Evolutionary conservation across 306 rosid genomes (phyloP).

Genomic region (Cicer judaicum): DNA sequence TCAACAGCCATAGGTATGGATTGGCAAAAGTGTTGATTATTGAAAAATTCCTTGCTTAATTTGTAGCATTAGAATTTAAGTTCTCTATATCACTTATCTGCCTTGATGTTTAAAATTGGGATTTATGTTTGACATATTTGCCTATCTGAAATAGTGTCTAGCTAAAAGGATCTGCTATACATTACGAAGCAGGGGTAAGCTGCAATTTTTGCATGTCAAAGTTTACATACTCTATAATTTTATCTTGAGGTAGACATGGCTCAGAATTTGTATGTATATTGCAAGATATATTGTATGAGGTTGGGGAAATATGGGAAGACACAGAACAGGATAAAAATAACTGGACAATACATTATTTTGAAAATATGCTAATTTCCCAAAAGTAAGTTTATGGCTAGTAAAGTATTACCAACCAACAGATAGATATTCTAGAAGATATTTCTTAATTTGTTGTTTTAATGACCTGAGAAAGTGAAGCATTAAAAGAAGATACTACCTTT

Average conservation of each 20-base stretch:
- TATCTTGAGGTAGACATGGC: slow-evolving; percentile 19
- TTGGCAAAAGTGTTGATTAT: slow-evolving; percentile 29
- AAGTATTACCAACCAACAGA: slow-evolving; percentile 9
- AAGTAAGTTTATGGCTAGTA: slow-evolving; percentile 8
- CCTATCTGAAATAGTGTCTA: slow-evolving; percentile 21
- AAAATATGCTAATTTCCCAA: slow-evolving; percentile 27
- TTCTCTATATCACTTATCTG: slow-evolving; percentile 22
- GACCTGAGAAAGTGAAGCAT: not conserved
- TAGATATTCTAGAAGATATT: slow-evolving; percentile 28
- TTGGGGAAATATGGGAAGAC: not conserved
- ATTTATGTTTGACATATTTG: slow-evolving; percentile 21
- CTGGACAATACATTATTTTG: not conserved
- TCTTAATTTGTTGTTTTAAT: slow-evolving; percentile 7
- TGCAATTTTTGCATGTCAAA: slow-evolving; percentile 12
- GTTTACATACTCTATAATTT: slow-evolving; percentile 14
- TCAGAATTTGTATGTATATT: not conserved
- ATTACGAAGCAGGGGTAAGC: not conserved
- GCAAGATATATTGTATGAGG: slow-evolving; percentile 16
- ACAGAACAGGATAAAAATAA: slow-evolving; percentile 6
- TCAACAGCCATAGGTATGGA: slow-evolving; percentile 91
- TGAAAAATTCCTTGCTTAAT: slow-evolving; percentile 16
- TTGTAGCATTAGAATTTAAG: slow-evolving; percentile 7
- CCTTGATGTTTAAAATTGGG: slow-evolving; percentile 16
- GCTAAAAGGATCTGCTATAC: slow-evolving; percentile 22
- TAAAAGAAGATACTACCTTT: slow-evolving; percentile 5